Base-by-base conservation (phyloP, 2,329 filamentous ascomycete genomes). In the Ceratocystis smalleyi region DNA sequence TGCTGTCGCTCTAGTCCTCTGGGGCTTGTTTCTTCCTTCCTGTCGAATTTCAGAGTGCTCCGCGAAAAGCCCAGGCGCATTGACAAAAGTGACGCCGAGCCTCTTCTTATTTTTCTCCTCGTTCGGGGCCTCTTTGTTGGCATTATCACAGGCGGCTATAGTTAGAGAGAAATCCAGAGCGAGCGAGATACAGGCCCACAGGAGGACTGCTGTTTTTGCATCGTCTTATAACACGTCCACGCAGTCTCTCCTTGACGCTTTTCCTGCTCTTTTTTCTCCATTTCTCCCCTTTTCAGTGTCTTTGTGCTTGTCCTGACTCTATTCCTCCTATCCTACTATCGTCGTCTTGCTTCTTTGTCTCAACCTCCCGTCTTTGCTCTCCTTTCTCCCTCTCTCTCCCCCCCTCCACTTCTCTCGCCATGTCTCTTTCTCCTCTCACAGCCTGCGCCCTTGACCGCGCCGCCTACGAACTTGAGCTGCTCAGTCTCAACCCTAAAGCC, bases 391-490 rank as follows among this genome's bases (percentile, higher is more conserved):
- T 24, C 24, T 6, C n/a, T 24, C 45, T 0, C 17, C 12, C 10
- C n/a, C 17, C 12, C 35, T n/a, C 15, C 35, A 22, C 19, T 22
- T 43, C 19, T 43, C 19, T 43, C n/a, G 8, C 24, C 27, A 55
- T 55, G 51, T 60, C 32, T 43, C 22, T 60, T 45, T 24, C 57
- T 60, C 47, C 47, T 10, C 19, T 59, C 35, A 59, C 57, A n/a
- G 47, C 61, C 19, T 63, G 47, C 43, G 49, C 45, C 61, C 47
- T 63, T 43, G 61, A 55, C 49, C 61, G 61, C 47, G 61, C 61
- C 15, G 61, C 47, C 47, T 43, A 63, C 61, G 45, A 63, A 7
- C 47, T 63, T 10, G 45, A 57, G n/a, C 61, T 54, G 17, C 24
- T 63, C 17, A 63, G 61, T 15, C 47, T 40, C 17, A 55, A 60